Percentiles rank a stretch among this genome's conserved stretches.
phyloP scores from a whole-genome alignment of 805 yeast species.

The Cyberlindnera petersonii region DNA sequence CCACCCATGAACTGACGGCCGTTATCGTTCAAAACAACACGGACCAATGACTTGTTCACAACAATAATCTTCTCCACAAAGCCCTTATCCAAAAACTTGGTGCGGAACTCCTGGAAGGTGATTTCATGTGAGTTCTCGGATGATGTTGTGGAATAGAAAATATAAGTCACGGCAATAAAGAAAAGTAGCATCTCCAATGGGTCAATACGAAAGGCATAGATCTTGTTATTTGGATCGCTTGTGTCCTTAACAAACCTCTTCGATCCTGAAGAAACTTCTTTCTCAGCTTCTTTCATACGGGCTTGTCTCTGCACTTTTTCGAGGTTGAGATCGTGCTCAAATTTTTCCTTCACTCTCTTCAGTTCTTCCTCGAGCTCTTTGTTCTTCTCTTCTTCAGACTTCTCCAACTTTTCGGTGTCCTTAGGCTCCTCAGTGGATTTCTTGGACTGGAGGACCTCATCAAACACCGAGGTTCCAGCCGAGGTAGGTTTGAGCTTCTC shows the following conservation, averaged over 20 bases:
- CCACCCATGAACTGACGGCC: constrained; percentile 48
- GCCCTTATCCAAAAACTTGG: constrained; percentile 69
- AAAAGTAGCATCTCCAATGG: constrained; percentile 33
- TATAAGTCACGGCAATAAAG: constrained; percentile 30
- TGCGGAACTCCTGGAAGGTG: constrained; percentile 89
- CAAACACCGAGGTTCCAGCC: constrained; percentile 12
- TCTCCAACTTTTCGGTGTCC: constrained; percentile 1
- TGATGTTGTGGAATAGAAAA: constrained; percentile 29
- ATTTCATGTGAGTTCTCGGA: constrained; percentile 47
- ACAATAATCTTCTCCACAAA: constrained; percentile 71
- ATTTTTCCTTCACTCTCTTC: constrained; percentile 11
- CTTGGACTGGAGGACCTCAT: constrained; percentile 10
- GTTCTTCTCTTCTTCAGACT: constrained; percentile 2
- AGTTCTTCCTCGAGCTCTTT: constrained; percentile 12
- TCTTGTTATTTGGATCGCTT: constrained; percentile 30
- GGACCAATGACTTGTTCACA: constrained; percentile 71
- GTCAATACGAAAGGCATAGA: constrained; percentile 31
- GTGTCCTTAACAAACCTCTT: constrained; percentile 25
- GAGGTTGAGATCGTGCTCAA: constrained; percentile 10
- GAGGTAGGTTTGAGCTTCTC: neutral
- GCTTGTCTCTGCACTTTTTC: constrained; percentile 12
- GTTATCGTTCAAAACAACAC: constrained; percentile 60
- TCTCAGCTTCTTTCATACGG: constrained; percentile 18
- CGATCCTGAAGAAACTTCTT: constrained; percentile 10
- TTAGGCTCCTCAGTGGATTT: constrained; percentile 2